Conservation (phyloP, 2,329 filamentous ascomycete species). For the Lachnellula willkommii region DNA sequence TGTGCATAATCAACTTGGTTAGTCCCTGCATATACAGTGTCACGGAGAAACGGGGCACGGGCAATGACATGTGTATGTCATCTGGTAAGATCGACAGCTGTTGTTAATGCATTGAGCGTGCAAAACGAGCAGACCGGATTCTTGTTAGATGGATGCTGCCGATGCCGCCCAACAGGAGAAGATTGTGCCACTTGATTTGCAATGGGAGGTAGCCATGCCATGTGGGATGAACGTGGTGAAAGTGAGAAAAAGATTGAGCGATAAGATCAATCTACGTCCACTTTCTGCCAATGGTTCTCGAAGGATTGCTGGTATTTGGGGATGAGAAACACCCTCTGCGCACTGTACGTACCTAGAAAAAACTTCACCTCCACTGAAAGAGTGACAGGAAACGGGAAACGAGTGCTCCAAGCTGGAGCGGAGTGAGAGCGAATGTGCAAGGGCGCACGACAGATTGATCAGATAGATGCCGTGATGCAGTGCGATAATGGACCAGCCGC, state of each 20-base stretch:
- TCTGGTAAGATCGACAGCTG: not conserved
- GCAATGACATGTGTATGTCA: not conserved
- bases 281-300: not conserved
- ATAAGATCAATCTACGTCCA: not conserved
- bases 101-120: constrained; percentile 1
- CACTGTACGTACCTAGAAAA: not conserved
- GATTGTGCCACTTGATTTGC: not conserved
- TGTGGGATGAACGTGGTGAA: constrained; percentile 1
- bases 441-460: not conserved
- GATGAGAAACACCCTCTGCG: not conserved
- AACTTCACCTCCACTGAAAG: not conserved
- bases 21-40: not conserved
- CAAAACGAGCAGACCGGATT: not conserved
- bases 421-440: not conserved
- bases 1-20: not conserved
- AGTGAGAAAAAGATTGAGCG: not conserved
- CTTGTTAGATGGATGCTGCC: not conserved
- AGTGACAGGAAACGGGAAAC: not conserved
- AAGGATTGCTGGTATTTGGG: not conserved
- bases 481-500: not conserved
- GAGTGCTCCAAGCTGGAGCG: not conserved
- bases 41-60: not conserved
- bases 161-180: not conserved
- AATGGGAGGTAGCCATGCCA: not conserved
- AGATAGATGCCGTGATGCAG: not conserved